These are phyloP conservation scores for Pezicula neosporulosa DNA, from an alignment of 2,329 filamentous ascomycete species.

Conservation along the genomic window DNA sequence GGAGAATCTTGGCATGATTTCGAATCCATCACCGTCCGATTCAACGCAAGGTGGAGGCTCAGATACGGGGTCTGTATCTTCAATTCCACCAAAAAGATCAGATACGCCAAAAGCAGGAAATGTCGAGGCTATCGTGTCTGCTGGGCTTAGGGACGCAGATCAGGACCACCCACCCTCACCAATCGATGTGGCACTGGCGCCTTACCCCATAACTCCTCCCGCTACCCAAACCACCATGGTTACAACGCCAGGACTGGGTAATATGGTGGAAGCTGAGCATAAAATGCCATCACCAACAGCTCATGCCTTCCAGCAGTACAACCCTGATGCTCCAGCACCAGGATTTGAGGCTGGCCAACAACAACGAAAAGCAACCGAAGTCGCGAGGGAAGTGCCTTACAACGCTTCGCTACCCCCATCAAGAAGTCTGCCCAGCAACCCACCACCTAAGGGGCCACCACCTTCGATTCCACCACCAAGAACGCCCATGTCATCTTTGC, in stretches of 20 bases:
- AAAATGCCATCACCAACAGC: conserved; percentile 59
- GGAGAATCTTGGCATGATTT: conserved; percentile 52
- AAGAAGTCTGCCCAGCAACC: conserved; percentile 46
- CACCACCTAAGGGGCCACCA: conserved; percentile 23
- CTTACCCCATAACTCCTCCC: conserved; percentile 63
- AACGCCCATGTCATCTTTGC: conserved; percentile 16
- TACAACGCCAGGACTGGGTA: conserved; percentile 11
- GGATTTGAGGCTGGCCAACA: conserved; percentile 36
- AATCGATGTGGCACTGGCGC: conserved; percentile 55
- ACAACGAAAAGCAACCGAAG: conserved; percentile 40
- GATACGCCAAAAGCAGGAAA: conserved; percentile 10
- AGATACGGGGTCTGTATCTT: conserved; percentile 21
- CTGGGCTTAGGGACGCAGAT: conserved; percentile 19
- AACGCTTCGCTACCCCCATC: conserved; percentile 52
- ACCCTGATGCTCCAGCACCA: conserved; percentile 30
- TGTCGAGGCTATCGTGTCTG: conserved; percentile 22
- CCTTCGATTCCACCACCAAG: conserved; percentile 23
- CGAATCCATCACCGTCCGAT: conserved; percentile 27
- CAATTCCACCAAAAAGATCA: conserved; percentile 10
- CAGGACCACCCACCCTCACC: conserved; percentile 43
- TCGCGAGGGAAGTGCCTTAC: conserved; percentile 43
- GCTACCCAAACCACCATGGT: conserved; percentile 36
- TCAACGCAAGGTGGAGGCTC: conserved; percentile 23
- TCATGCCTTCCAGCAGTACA: conserved; percentile 53
- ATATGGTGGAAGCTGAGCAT: conserved; percentile 51